Evolutionary conservation across 495 filamentous ascomycete species (phyloP), one percentile per base, ranked within the genome.

Genomic region (Neurospora sp.): DNA sequence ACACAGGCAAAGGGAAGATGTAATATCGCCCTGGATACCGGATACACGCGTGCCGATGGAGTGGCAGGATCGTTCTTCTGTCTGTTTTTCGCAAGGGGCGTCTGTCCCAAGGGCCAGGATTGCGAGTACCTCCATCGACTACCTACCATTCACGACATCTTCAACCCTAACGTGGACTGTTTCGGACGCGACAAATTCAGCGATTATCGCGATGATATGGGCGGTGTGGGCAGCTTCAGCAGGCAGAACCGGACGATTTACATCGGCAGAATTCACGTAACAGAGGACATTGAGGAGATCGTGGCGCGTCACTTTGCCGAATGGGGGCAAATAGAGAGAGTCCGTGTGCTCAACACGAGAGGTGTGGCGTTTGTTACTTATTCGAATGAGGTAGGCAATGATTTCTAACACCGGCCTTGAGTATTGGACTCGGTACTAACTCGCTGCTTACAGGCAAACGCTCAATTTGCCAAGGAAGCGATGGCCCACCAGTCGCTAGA

Each of bases 211-310:
- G 94, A 97, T 80, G 94, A 99, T 78, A 98, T 99, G 96, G 94
- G 94, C 41, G 96, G 96, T 74, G 92, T 97, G 16, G 96, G 96
- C 4, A 90, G 86, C 73, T 99, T 98, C 79, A 91, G 91, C 85
- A 88, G 96, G 18, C 92, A 94, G 79, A 99, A 98, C 76, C 85
- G 95, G 9, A 98, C 96, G 3, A 86, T 99, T 11, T 99, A 99
- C 77, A 85, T 97, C 10, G 96, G 96, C 5, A 86, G 94, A 35
- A 97, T 98, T 74, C 93, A 97, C 78, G 95, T 97, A 22, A 94
- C 90, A n/a, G 95, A 98, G 81, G 95, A 97, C 79, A 98, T 98
- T 74, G 94, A 98, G 79, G 96, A 99, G 81, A 88, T 98, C n/a
- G 94, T 97, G 3, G 89, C 94, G 40, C 86, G 96, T 12, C 94